These are phyloP conservation scores for Leccinum uliginosum DNA, from an alignment of 768 basidiomycete genomes.

Conservation along the genomic window DNA sequence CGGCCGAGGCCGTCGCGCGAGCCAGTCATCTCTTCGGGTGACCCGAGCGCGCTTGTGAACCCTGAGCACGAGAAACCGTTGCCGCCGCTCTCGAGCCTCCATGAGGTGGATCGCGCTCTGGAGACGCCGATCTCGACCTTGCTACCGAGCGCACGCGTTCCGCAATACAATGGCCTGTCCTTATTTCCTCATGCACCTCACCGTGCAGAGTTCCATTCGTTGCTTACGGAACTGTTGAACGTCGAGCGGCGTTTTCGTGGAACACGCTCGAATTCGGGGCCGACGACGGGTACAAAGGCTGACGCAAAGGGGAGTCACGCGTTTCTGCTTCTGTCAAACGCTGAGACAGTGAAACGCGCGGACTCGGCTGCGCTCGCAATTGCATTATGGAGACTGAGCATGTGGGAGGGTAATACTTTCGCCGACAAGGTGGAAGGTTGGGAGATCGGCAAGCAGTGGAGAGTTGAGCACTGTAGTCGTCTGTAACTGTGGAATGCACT, in stretches of 20 bases:
- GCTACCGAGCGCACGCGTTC: constrained; percentile 39
- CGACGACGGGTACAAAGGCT: constrained; percentile 6
- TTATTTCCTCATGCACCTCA: constrained; percentile 62
- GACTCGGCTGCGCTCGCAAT: constrained; percentile 64
- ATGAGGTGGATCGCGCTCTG: neutral
- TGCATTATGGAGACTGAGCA: constrained; percentile 73
- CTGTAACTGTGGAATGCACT: constrained; percentile 1
- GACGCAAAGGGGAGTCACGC: constrained; percentile 60
- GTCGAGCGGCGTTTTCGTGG: constrained; percentile 39
- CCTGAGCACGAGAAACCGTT: constrained; percentile 13
- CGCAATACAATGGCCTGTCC: constrained; percentile 62
- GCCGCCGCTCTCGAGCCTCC: constrained; percentile 27
- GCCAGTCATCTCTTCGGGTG: constrained; percentile 26
- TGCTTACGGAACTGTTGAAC: constrained; percentile 44
- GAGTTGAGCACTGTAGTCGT: constrained; percentile 13
- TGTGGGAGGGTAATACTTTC: constrained; percentile 61
- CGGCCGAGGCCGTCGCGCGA: constrained; percentile 40
- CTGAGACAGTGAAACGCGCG: constrained; percentile 43
- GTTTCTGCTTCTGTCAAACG: constrained; percentile 57
- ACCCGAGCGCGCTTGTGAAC: neutral
- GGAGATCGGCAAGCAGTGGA: constrained; percentile 32
- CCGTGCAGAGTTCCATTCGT: constrained; percentile 52
- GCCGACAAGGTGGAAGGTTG: constrained; percentile 26
- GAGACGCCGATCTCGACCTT: constrained; percentile 16
- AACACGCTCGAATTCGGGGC: neutral